Evolutionary conservation across 163 green algal species (phyloP).

Genomic region (Scenedesmus sp.): DNA sequence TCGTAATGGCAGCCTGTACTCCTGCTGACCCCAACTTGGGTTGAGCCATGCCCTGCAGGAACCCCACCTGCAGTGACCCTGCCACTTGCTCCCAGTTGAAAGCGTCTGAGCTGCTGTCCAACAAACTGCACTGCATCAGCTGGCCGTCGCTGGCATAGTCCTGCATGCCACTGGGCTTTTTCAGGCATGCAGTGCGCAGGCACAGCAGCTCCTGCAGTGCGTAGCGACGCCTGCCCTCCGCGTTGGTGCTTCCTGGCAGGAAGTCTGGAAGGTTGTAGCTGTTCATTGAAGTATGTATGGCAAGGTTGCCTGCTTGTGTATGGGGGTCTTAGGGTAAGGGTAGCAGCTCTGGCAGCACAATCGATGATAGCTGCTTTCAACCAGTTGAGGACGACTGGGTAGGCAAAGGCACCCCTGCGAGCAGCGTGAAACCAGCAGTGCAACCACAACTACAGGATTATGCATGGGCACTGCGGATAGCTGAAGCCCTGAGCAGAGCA

Average conservation of each 20-base stretch:
- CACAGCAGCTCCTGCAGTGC: neutral
- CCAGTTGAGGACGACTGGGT: neutral
- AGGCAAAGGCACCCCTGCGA: neutral
- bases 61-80: neutral
- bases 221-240: neutral
- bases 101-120: neutral
- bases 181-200: neutral
- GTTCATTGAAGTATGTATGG: neutral
- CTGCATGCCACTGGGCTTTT: neutral
- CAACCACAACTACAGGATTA: neutral
- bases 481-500: neutral
- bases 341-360: neutral
- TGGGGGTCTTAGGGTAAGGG: neutral
- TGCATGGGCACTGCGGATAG: neutral
- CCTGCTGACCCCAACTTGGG: neutral
- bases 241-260: neutral
- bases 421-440: neutral
- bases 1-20: too few relatives aligned
- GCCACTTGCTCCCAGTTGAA: neutral
- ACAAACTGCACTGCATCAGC: neutral
- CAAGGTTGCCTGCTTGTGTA: neutral
- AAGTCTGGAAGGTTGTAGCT: neutral
- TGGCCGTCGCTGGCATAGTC: neutral
- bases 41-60: constrained; percentile 12
- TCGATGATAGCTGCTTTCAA: neutral